Base-by-base conservation (phyloP, 2,329 filamentous ascomycete species). In the Colletotrichum gloeosporioides region DNA sequence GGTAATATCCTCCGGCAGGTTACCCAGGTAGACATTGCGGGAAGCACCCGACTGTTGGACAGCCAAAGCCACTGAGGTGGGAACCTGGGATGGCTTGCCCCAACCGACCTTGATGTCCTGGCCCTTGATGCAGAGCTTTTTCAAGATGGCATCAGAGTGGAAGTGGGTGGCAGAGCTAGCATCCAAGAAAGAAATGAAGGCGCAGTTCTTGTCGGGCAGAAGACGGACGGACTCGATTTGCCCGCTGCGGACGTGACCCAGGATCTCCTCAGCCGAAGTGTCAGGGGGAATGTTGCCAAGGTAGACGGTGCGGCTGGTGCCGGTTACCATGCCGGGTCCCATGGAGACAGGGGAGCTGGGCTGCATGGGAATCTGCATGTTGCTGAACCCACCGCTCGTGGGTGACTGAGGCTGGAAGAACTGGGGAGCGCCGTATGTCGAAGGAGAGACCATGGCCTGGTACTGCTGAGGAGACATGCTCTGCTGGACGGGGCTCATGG, bases 21-120 rank as follows among this genome's bases (percentile, higher is more conserved):
- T 99, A 70, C 97, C 97, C 59, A 99, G 90, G 83, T 99, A 99
- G 39, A 99, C 97, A 83, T 99, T 99, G 79, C 97, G 93, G 22
- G 97, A 99, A 34, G 97, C 97, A 69, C 96, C 96, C 15, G 96
- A 98, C 86, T 99, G 97, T 87, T 99, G 97, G 36, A 99, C 97
- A 63, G 97, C 96, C 74, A 99, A 90, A n/a, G 96, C 96, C 63
- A 99, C 97, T 3, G 97, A 99, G 4, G 96, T 99, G 5, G 97
- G 97, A 1, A 99, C 97, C 86, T 98, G 96, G 5, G 97, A 99
- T 36, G 97, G 96, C 88, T 99, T 99, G 78, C 97, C 97, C 97
- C 97, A 99, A 78, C 97, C 97, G 81, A 99, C 96, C 90, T 99
- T 99, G 89, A 99, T 98, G 85, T 99, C 97, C 88, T 99, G 97